These are phyloP conservation scores for Voacanga thouarsii DNA, from an alignment of 257 asterid genomes.

Conservation along the genomic window DNA sequence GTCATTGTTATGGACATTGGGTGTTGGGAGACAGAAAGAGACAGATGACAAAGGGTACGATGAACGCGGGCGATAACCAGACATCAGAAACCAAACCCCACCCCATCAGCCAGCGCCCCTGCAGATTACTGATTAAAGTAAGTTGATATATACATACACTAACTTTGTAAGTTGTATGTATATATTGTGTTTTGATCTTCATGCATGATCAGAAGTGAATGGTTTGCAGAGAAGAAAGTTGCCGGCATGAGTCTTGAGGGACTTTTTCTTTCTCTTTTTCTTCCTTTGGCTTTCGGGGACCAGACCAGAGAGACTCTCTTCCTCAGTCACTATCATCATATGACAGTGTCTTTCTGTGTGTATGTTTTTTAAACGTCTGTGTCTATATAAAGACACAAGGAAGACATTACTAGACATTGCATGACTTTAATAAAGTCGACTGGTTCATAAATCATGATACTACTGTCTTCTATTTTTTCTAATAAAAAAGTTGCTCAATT, in stretches of 20 bases:
- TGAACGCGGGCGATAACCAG: conserved; percentile 25
- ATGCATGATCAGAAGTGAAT: conserved; percentile 4
- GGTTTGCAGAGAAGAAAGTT: conserved; percentile 14
- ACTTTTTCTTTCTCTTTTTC: not conserved
- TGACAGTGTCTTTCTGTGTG: conserved; percentile 16
- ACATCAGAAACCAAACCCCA: not conserved
- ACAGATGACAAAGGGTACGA: conserved; percentile 27
- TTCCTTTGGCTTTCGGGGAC: not conserved
- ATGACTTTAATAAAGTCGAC: conserved; percentile 10
- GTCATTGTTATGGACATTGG: conserved; percentile 17
- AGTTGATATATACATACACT: not conserved
- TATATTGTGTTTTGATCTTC: not conserved
- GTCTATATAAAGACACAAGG: conserved; percentile 6
- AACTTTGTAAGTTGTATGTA: not conserved
- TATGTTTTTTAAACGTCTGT: conserved; percentile 8
- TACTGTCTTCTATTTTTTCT: not conserved
- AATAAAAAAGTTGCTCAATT: not conserved
- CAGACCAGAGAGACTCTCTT: not conserved
- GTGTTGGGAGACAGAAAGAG: conserved; percentile 21
- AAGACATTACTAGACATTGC: conserved; percentile 9
- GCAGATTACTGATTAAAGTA: not conserved
- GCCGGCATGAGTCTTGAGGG: conserved; percentile 27
- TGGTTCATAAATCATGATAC: not conserved
- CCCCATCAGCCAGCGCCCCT: not conserved
- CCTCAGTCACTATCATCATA: conserved; percentile 21